Base-by-base conservation (phyloP, 78 protist species). In the Cavenderia fasciculata region DNA sequence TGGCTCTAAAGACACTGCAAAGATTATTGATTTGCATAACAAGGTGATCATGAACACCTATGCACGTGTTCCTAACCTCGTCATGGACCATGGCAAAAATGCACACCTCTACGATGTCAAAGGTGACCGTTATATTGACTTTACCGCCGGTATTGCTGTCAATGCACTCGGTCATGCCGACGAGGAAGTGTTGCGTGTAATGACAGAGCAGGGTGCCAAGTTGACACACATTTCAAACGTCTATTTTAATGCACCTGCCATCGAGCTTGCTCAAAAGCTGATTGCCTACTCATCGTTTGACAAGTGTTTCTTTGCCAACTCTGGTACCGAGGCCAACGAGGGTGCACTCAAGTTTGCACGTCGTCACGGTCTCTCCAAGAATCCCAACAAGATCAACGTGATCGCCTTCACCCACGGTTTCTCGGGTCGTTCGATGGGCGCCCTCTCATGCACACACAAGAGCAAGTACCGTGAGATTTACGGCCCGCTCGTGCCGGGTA, bases 241-340 rank as follows among this genome's bases (percentile, higher is more conserved):
- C 27, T 94, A 78, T 25, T 91, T 77, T 66, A 70, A 86, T 25
- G 79, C 44, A 29, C 96, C 93, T 19, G 92, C 94, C 10, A 68
- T 77, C 27, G 59, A 74, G 10, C 69, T 94, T 31, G 94, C 94
- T 16, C 54, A 88, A 43, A 18, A 4, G 47, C 69, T 94, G 29
- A 72, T 72, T 36, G 65, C 47, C 21, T 41, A 40, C 47, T 33
- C 93, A 16, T 7, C 40, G 19, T 47, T 74, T 33, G 74, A 65
- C 49, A 56, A 82, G 49, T 90, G 82, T 8, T 95, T 95, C 85
- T 88, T 92, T 59, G 87, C 94, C 71, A 95, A 95, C 70, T 56
- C 94, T 49, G 97, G 97, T 54, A 87, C 97, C 0, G 97, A 95
- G 70, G 95, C 97, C 10, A 82, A 78, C 36, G 97, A 95, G 54